Evolutionary conservation across 2,329 filamentous ascomycete genomes (phyloP), one percentile per base, ranked within the genome.

Genomic region (Pseudogymnoascus pannorum): DNA sequence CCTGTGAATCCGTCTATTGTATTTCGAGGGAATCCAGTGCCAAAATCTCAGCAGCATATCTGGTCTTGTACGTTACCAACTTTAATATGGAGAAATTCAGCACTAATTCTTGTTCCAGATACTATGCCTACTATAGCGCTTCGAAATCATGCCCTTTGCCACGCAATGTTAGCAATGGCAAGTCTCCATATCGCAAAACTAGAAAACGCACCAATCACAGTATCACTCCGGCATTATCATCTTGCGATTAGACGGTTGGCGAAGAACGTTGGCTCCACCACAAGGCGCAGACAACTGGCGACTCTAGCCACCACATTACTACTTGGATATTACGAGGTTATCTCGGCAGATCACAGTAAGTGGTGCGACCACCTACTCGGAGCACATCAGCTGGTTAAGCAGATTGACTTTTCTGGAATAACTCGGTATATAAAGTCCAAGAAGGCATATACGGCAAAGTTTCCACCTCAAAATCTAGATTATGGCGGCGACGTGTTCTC

Each of bases 321-420:
- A 6, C 80, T 99, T 6, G 91, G 87, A 0, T 97, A 92, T 72
- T 97, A 96, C 69, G 94, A 97, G 72, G 90, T 97, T 16, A 94
- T 93, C 87, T 89, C 88, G 35, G 93, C 92, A 20, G 93, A 99
- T 67, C 93, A 97, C 69, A 86, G 88, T 61, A 96, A 96, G 72
- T 99, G 94, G 94, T 94, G 90, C 69, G 93, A 89, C 64, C 94
- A 97, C 74, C 78, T 97, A 36, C 85, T 90, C 57, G 94, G 94
- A 11, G 90, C 91, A 8, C 86, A 88, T 40, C 88, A 92, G 65
- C 80, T 97, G 29, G 81, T 97, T 24, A 83, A 84, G 59, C 92
- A 97, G 71, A 88, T 95, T 42, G 88, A 94, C 58, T 89, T 92
- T 64, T 81, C 81, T 8, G 81, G 84, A 1, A 87, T 92, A 77